phyloP scores from a whole-genome alignment of 2,329 filamentous ascomycete genomes.

The Didymella exigua region DNA sequence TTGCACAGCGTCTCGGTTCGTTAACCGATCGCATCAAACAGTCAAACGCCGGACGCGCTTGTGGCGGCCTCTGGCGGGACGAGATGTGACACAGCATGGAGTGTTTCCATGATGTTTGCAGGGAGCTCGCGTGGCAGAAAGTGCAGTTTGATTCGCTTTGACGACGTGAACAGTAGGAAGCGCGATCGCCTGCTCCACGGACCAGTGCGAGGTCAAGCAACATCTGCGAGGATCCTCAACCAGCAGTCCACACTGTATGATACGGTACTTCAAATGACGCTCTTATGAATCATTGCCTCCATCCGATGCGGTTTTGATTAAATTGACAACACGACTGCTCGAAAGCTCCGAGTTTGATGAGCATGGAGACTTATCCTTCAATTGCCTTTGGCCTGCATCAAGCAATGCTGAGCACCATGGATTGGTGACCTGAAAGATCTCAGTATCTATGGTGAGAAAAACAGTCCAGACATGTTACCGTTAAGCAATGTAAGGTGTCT shows the following conservation, averaged over 20 bases:
- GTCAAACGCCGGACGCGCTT: constrained; percentile 6
- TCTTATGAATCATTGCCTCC: neutral
- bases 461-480: neutral
- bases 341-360: neutral
- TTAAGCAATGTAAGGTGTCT: neutral
- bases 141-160: neutral
- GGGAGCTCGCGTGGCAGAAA: neutral
- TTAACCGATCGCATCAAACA: constrained; percentile 10
- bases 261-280: neutral
- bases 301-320: neutral
- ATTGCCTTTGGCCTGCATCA: neutral
- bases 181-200: neutral
- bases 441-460: neutral
- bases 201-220: neutral
- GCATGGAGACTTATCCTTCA: neutral
- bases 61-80: constrained; percentile 3
- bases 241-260: neutral
- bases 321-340: neutral
- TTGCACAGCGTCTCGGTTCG: constrained; percentile 14
- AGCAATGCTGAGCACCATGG: neutral
- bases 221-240: neutral
- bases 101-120: neutral
- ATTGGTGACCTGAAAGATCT: neutral
- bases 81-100: constrained; percentile 3
- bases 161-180: neutral